Percentiles rank a stretch among this genome's conserved stretches.
These are phyloP conservation scores for Trichoderma hamatum DNA, from an alignment of 2,329 filamentous ascomycete genomes.

Conservation along the genomic window DNA sequence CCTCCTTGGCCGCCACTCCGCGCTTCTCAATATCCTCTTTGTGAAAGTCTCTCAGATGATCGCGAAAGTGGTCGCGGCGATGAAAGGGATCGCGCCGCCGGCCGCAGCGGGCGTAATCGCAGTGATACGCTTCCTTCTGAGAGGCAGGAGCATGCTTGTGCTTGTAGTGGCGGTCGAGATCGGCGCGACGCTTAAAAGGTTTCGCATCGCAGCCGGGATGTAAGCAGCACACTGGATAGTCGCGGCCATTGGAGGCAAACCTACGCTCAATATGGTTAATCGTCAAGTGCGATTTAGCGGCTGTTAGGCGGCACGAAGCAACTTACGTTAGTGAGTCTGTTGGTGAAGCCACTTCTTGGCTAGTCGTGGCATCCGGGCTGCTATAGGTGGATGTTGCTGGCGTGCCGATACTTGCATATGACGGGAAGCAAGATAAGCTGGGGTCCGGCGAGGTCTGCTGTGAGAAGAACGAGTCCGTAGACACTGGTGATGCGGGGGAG, in stretches of 20 bases:
- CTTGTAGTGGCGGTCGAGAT: constrained; percentile 57
- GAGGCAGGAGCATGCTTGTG: constrained; percentile 51
- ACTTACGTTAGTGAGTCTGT: constrained; percentile 23
- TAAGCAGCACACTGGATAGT: constrained; percentile 46
- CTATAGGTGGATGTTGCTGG: constrained; percentile 26
- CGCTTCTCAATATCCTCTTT: constrained; percentile 57
- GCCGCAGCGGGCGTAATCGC: constrained; percentile 56
- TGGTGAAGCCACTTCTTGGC: constrained; percentile 29
- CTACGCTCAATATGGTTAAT: constrained; percentile 24
- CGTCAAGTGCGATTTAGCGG: background rate
- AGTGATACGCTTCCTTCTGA: constrained; percentile 49
- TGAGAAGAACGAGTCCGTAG: constrained; percentile 29
- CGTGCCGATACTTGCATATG: constrained; percentile 26
- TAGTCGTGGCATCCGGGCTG: constrained; percentile 30
- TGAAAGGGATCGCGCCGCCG: constrained; percentile 52
- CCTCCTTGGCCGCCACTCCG: constrained; percentile 41
- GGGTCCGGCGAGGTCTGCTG: constrained; percentile 37
- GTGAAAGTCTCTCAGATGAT: constrained; percentile 60
- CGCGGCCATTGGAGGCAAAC: constrained; percentile 32
- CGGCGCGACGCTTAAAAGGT: constrained; percentile 56
- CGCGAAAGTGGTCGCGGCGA: constrained; percentile 59
- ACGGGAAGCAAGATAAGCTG: constrained; percentile 29
- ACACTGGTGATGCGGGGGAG: constrained; percentile 21
- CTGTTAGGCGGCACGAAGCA: background rate
- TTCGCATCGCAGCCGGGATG: constrained; percentile 47